Base-by-base conservation (phyloP, 2,329 filamentous ascomycete species). In the Aspergillus ochraceoroseus region DNA sequence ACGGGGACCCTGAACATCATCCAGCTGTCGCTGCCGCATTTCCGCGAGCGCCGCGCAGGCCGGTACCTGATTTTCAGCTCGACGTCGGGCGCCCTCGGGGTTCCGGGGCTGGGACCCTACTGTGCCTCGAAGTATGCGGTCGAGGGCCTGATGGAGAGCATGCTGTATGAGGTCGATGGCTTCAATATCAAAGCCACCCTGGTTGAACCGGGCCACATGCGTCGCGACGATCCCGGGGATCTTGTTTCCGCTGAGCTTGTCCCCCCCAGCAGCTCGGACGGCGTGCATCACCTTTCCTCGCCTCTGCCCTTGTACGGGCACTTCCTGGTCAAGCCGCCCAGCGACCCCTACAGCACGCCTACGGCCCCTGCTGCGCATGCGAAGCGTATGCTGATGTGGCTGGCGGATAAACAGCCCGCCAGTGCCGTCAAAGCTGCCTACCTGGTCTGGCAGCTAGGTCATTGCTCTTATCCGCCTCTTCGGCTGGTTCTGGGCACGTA, bases 121-220 rank as follows among this genome's bases (percentile, higher is more conserved):
- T 96, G 90, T 64, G 92, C 92, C 1, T 95, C 88, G 11, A 98
- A 96, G 63, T 96, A 95, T 65, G 92, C 92, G 0, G 87, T 95
- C 3, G 92, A 98, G 61, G 92, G 90, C 0, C 71, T 98, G 38
- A 88, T 96, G 53, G 92, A 98, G 65, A 89, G 87, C 11, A 90
- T 98, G 85, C 75, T 95, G 11, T 96, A 96, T 65, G 92, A 98
- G 62, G 83, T 94, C 25, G 89, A 95, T 49, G 71, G 74, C 0
- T 95, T 94, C 67, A 90, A 92, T 59, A 85, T 96, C 64, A 95
- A 94, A 65, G 87, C 87, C 0, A 95, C 90, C 2, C 75, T 98
- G 4, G 89, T 96, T 0, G 87, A 95, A 57, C 89, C 90, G 1
- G 89, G 89, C 0, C 77, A 95, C 50, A 85, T 95, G 48, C 76